These are phyloP conservation scores for Aphanocladium album DNA, from an alignment of 2,329 filamentous ascomycete species.

Conservation along the genomic window DNA sequence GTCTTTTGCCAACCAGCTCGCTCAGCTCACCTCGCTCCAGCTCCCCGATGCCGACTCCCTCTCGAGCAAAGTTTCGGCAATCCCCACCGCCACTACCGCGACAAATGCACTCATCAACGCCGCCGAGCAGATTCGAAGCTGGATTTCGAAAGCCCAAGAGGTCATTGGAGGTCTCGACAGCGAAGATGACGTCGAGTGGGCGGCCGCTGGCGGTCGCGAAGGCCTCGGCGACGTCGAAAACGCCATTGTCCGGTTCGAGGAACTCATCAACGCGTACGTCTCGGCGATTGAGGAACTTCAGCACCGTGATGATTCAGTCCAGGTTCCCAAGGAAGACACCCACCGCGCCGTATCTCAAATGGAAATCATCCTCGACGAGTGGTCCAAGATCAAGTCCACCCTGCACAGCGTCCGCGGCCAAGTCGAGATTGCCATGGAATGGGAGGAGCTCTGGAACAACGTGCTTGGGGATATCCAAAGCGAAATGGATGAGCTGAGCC, in stretches of 20 bases:
- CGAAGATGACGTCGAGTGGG: constrained; percentile 97
- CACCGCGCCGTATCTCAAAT: constrained; percentile 77
- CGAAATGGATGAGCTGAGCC: constrained; percentile 73
- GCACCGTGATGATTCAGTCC: constrained; percentile 66
- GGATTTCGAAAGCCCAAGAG: constrained; percentile 89
- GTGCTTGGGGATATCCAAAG: constrained; percentile 90
- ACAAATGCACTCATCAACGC: constrained; percentile 78
- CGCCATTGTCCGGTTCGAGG: constrained; percentile 79
- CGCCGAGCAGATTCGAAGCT: constrained; percentile 86
- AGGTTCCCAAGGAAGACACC: constrained; percentile 66
- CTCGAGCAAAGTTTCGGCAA: constrained; percentile 75
- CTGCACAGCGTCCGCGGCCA: constrained; percentile 79
- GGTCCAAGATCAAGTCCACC: constrained; percentile 73
- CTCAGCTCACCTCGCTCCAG: constrained; percentile 84
- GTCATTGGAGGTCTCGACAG: constrained; percentile 86
- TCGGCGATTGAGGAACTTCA: constrained; percentile 91
- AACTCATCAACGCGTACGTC: constrained; percentile 87
- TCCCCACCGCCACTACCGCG: constrained; percentile 79
- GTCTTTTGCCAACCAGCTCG: constrained; percentile 89
- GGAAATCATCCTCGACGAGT: constrained; percentile 79
- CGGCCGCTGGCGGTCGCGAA: constrained; percentile 77
- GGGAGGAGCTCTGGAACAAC: constrained; percentile 94
- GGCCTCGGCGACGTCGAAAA: constrained; percentile 68
- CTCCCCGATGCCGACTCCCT: constrained; percentile 81
- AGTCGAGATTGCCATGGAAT: constrained; percentile 97